Evolutionary conservation across 768 basidiomycete species (phyloP).

Genomic region (Auricularia sp.): DNA sequence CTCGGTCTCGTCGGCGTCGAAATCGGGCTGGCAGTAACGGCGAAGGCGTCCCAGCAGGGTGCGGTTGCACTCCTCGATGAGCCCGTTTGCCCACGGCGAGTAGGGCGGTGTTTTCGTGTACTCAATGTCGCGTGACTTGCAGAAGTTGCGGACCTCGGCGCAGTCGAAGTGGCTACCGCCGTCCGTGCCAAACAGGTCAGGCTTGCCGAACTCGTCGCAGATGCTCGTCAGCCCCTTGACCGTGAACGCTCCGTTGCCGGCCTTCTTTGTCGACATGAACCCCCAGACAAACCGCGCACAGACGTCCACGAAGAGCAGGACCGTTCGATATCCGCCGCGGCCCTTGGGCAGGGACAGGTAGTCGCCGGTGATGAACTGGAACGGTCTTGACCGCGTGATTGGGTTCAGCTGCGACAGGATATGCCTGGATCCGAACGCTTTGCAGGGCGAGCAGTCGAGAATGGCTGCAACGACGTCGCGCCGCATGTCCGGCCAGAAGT

Average conservation of each 20-base stretch:
- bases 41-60: neutral
- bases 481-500: slow-evolving; percentile 9
- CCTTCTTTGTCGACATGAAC: slow-evolving; percentile 17
- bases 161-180: neutral
- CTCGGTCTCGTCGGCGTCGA: neutral
- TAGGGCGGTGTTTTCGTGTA: neutral
- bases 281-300: slow-evolving; percentile 25
- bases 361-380: slow-evolving; percentile 8
- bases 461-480: neutral
- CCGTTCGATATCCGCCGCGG: slow-evolving; percentile 1
- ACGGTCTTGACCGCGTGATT: slow-evolving; percentile 3
- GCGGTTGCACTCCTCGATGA: neutral
- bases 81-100: slow-evolving; percentile 1
- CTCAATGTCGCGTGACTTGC: neutral
- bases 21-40: neutral
- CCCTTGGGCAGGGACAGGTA: slow-evolving; percentile 8
- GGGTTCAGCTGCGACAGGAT: slow-evolving; percentile 5
- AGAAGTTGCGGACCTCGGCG: neutral
- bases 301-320: slow-evolving; percentile 8
- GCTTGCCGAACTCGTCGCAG: neutral
- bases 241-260: slow-evolving; percentile 22
- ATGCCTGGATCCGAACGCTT: slow-evolving; percentile 1
- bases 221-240: slow-evolving; percentile 15
- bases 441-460: neutral
- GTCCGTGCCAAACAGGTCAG: neutral